phyloP scores from a whole-genome alignment of 202 grass and related monocot genomes.

The Panicum hallii region DNA sequence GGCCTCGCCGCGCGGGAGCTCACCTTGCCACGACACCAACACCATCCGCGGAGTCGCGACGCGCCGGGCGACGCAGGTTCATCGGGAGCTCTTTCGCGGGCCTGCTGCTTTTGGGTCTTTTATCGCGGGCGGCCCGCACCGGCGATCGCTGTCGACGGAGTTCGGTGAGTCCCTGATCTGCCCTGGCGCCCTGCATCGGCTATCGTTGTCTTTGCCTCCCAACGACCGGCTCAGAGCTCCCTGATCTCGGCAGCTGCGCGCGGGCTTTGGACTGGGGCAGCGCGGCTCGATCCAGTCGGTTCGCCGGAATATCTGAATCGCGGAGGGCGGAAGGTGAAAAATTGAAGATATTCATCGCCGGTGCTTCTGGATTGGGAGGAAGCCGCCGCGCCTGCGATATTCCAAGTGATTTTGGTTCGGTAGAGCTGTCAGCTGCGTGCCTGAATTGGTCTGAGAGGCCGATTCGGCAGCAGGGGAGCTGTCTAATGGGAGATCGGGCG shows the following conservation, averaged over 20 bases:
- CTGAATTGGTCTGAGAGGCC: constrained; percentile 3
- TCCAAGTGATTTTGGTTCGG: neutral
- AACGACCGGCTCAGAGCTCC: neutral
- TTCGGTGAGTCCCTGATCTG: constrained; percentile 36
- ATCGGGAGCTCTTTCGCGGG: neutral
- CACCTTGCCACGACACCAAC: neutral
- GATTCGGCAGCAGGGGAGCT: constrained; percentile 23
- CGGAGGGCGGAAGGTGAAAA: neutral
- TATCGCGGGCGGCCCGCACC: neutral
- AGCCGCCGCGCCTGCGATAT: neutral
- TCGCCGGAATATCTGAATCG: constrained; percentile 31
- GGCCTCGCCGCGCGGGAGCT: neutral
- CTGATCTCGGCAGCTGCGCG: constrained; percentile 12
- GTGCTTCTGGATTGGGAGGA: constrained; percentile 5
- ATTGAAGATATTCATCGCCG: neutral
- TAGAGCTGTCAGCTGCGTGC: neutral
- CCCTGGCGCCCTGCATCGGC: neutral
- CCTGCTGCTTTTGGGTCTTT: neutral
- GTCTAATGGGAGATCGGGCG: constrained; percentile 50
- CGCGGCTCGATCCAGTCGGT: constrained; percentile 19
- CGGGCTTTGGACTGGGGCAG: neutral
- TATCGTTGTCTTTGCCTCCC: neutral
- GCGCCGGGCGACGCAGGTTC: neutral
- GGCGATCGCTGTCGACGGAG: constrained; percentile 6
- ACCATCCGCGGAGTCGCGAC: neutral